Percentiles rank a stretch among this genome's conserved stretches.
These are phyloP conservation scores for Neurospora pannonica DNA, from an alignment of 495 filamentous ascomycete genomes.

Conservation along the genomic window DNA sequence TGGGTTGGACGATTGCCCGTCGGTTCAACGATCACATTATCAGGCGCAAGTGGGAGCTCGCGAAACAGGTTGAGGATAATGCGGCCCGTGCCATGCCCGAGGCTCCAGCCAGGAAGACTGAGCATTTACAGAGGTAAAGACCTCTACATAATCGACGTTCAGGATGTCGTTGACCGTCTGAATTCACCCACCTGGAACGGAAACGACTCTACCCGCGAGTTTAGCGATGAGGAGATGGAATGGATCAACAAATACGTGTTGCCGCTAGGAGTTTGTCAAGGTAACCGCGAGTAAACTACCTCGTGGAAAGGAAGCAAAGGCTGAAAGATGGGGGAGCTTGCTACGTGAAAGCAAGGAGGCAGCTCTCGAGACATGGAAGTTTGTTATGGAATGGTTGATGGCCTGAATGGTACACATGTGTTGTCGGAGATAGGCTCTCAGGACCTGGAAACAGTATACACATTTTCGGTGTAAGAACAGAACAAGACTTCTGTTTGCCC, in stretches of 20 bases:
- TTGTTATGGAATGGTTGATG: not conserved
- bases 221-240: not conserved
- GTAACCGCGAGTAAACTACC: not conserved
- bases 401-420: not conserved
- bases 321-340: not conserved
- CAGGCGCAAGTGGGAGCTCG: not conserved
- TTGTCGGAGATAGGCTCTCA: not conserved
- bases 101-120: not conserved
- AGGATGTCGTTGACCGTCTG: not conserved
- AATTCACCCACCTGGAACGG: not conserved
- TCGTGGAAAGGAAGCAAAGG: not conserved
- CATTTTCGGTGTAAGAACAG: not conserved
- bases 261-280: not conserved
- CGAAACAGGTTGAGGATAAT: not conserved
- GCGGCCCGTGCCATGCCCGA: not conserved
- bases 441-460: not conserved
- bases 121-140: not conserved
- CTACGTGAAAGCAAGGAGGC: not conserved
- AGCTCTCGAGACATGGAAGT: not conserved
- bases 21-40: not conserved
- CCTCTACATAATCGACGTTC: not conserved
- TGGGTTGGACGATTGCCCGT: not conserved
- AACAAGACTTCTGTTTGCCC: not conserved
- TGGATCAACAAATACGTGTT: not conserved
- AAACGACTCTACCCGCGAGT: not conserved